Percentiles rank a stretch among this genome's conserved stretches.
These are phyloP conservation scores for Xerocomus amazonicus DNA, from an alignment of 1,284 basidiomycete species.

Conservation along the genomic window DNA sequence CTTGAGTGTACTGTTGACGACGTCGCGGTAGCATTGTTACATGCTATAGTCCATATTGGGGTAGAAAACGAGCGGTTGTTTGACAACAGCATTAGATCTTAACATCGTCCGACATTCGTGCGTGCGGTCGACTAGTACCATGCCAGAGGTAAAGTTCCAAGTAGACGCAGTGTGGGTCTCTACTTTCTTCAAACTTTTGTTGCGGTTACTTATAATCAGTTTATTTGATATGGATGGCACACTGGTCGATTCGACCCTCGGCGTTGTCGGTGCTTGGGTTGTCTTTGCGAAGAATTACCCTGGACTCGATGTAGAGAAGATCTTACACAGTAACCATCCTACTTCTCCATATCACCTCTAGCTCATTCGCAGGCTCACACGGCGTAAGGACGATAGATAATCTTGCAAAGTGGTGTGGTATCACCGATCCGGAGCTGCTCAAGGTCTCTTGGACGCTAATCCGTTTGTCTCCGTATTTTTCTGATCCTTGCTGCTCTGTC, in stretches of 20 bases:
- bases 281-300: conserved; percentile 62
- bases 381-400: conserved; percentile 81
- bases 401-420: conserved; percentile 64
- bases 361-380: conserved; percentile 57
- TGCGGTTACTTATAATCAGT: conserved; percentile 36
- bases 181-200: neutral
- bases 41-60: conserved; percentile 14
- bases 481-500: neutral
- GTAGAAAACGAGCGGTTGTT: conserved; percentile 23
- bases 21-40: conserved; percentile 65
- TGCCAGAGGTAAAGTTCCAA: conserved; percentile 47
- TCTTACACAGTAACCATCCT: conserved; percentile 54
- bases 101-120: conserved; percentile 12
- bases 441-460: conserved; percentile 43
- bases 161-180: conserved; percentile 54
- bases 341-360: conserved; percentile 2
- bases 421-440: conserved; percentile 64
- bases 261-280: conserved; percentile 74
- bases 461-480: neutral
- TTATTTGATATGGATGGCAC: conserved; percentile 82
- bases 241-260: conserved; percentile 68
- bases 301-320: conserved; percentile 54
- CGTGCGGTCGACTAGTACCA: conserved; percentile 19
- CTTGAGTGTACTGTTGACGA: conserved; percentile 71
- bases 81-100: conserved; percentile 26